Percentiles rank a stretch among this genome's conserved stretches.
These are phyloP conservation scores for Aspergillus pseudoviridinutans DNA, from an alignment of 2,329 filamentous ascomycete species.

Conservation along the genomic window DNA sequence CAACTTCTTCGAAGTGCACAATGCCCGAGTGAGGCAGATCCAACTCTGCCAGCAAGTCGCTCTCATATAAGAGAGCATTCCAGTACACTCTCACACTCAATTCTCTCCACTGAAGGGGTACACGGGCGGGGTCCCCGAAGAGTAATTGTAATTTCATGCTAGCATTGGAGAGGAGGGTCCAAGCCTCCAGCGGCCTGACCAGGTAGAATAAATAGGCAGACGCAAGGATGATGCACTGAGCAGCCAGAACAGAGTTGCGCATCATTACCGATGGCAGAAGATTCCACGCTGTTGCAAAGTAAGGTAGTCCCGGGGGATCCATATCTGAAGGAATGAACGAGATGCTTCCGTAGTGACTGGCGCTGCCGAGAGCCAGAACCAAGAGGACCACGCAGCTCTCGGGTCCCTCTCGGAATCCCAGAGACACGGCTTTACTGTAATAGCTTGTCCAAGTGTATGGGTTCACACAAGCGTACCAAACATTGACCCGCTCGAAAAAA, in stretches of 20 bases:
- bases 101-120: slow-evolving; percentile 67
- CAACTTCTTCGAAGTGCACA: slow-evolving; percentile 75
- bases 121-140: slow-evolving; percentile 66
- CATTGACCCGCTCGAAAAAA: slow-evolving; percentile 76
- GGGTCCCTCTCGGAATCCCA: slow-evolving; percentile 71
- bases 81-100: slow-evolving; percentile 76
- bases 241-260: slow-evolving; percentile 70
- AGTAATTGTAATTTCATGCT: slow-evolving; percentile 78
- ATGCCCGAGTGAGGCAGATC: slow-evolving; percentile 80
- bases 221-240: slow-evolving; percentile 75
- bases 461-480: slow-evolving; percentile 84
- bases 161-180: slow-evolving; percentile 73
- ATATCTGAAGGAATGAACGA: slow-evolving; percentile 65
- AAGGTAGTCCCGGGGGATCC: slow-evolving; percentile 70
- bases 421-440: slow-evolving; percentile 70
- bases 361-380: slow-evolving; percentile 72
- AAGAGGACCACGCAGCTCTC: slow-evolving; percentile 80
- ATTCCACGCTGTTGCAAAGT: slow-evolving; percentile 77
- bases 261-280: slow-evolving; percentile 76
- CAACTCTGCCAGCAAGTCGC: slow-evolving; percentile 72
- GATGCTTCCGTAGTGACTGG: slow-evolving; percentile 71
- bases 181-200: slow-evolving; percentile 76
- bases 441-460: slow-evolving; percentile 74
- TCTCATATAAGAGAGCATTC: slow-evolving; percentile 78
- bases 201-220: slow-evolving; percentile 81